These are phyloP conservation scores for Corniculantispora saksenae DNA, from an alignment of 2,329 filamentous ascomycete species.

Conservation along the genomic window DNA sequence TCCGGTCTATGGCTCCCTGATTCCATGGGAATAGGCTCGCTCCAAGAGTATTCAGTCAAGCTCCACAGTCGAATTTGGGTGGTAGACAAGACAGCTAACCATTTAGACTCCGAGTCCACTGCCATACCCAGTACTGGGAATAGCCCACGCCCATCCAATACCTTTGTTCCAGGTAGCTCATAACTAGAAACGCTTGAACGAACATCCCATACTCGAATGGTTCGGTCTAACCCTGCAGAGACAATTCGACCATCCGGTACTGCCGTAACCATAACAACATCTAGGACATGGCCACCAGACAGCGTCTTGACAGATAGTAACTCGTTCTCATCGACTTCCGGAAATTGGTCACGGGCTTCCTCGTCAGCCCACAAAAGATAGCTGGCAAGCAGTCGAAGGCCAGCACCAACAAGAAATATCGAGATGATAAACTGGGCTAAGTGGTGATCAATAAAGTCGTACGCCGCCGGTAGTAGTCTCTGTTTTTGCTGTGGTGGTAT, in stretches of 20 bases:
- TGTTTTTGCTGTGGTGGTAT: slow-evolving; percentile 50
- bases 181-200: slow-evolving; percentile 46
- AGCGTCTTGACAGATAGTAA: slow-evolving; percentile 63
- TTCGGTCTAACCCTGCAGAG: slow-evolving; percentile 70
- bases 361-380: slow-evolving; percentile 70
- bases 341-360: slow-evolving; percentile 46
- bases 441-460: slow-evolving; percentile 68
- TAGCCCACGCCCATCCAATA: slow-evolving; percentile 40
- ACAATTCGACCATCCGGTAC: slow-evolving; percentile 66
- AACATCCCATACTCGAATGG: slow-evolving; percentile 66
- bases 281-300: slow-evolving; percentile 64
- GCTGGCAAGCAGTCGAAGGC: slow-evolving; percentile 70
- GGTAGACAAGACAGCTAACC: slow-evolving; percentile 66
- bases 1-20: slow-evolving; percentile 55
- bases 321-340: slow-evolving; percentile 41
- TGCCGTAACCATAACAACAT: slow-evolving; percentile 65
- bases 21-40: slow-evolving; percentile 54
- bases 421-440: slow-evolving; percentile 61
- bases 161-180: slow-evolving; percentile 41
- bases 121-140: slow-evolving; percentile 65
- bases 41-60: slow-evolving; percentile 57
- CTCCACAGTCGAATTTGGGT: slow-evolving; percentile 64
- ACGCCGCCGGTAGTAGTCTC: slow-evolving; percentile 42
- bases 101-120: slow-evolving; percentile 64
- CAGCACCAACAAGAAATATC: slow-evolving; percentile 62